Conservation (phyloP, 768 basidiomycete genomes). For the Baorangia bicolor region DNA sequence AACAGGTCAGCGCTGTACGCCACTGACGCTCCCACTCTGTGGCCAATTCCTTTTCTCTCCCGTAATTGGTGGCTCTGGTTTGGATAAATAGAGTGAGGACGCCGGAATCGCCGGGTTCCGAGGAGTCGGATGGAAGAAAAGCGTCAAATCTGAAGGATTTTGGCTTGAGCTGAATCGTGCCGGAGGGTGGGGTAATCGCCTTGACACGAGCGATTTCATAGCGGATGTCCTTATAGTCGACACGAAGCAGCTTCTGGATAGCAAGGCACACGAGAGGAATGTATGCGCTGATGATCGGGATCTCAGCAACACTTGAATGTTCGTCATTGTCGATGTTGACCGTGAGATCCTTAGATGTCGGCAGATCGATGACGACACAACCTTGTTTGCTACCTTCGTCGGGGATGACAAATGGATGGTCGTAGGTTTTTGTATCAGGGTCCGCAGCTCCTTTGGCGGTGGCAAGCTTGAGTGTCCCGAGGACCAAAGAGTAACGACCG, state of each 20-base stretch:
- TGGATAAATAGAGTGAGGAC: neutral
- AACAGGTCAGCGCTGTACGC: neutral
- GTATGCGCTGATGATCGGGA: too few relatives aligned
- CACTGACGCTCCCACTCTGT: neutral
- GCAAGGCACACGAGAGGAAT: too few relatives aligned
- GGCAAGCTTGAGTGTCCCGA: too few relatives aligned
- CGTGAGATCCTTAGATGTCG: too few relatives aligned
- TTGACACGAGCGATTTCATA: neutral
- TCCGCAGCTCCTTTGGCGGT: too few relatives aligned
- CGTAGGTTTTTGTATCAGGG: too few relatives aligned
- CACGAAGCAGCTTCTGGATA: neutral
- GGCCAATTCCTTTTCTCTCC: neutral
- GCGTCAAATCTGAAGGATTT: neutral
- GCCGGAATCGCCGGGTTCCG: neutral
- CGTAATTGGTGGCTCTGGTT: neutral
- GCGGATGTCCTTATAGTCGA: neutral
- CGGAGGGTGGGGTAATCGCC: neutral
- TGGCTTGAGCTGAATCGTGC: neutral
- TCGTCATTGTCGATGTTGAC: too few relatives aligned
- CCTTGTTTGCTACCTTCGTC: too few relatives aligned
- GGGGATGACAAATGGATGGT: too few relatives aligned
- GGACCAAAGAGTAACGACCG: too few relatives aligned
- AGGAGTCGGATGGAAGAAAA: neutral
- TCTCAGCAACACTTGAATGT: too few relatives aligned
- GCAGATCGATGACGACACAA: too few relatives aligned